These are phyloP conservation scores for Chlorophyllum brunneum DNA, from an alignment of 768 basidiomycete genomes.

Conservation along the genomic window DNA sequence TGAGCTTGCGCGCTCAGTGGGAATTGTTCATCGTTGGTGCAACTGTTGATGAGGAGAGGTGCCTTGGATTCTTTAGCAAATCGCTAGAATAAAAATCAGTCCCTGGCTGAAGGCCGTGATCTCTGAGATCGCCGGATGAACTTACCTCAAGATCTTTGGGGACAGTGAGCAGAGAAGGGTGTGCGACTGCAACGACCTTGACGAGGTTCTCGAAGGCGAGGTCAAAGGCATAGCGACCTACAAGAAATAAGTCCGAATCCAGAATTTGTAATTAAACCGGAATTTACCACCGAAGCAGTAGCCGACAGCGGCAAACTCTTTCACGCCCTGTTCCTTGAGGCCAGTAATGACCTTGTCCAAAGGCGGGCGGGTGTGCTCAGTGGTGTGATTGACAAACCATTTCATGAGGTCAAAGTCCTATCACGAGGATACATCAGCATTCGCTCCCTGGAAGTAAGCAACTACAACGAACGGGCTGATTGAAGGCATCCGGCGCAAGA, in stretches of 20 bases:
- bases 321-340: conserved; percentile 58
- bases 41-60: conserved; percentile 68
- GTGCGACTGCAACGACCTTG: conserved; percentile 45
- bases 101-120: neutral
- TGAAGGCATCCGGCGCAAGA: conserved; percentile 2
- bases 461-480: neutral
- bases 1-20: conserved; percentile 36
- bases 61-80: conserved; percentile 34
- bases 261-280: neutral
- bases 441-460: neutral
- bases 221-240: conserved; percentile 57
- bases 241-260: neutral
- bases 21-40: conserved; percentile 50
- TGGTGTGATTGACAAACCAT: conserved; percentile 43
- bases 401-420: conserved; percentile 33
- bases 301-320: conserved; percentile 53
- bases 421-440: neutral
- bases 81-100: neutral
- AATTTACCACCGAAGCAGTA: conserved; percentile 66
- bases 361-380: conserved; percentile 37
- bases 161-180: conserved; percentile 58
- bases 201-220: conserved; percentile 54
- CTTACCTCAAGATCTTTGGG: conserved; percentile 63
- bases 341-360: conserved; percentile 54
- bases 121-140: neutral